A percentile compares a stretch with the other conserved stretches of the same genome.
phyloP scores from a whole-genome alignment of 208 protist species.

The Naegleria fowleri region DNA sequence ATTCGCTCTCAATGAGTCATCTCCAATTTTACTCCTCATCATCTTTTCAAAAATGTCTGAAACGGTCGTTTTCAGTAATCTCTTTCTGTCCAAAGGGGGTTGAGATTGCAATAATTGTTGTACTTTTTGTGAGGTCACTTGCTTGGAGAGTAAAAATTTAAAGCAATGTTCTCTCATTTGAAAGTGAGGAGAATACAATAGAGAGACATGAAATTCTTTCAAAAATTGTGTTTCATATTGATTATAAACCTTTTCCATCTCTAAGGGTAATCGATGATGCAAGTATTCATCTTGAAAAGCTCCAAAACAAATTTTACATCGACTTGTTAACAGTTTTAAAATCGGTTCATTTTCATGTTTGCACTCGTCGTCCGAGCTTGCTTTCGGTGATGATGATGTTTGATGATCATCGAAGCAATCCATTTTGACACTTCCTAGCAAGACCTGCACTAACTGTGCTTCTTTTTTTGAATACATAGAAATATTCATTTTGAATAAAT shows the following conservation, averaged over 20 bases:
- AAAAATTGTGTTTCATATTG: background rate
- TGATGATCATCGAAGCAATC: background rate
- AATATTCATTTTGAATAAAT: conserved; percentile 6
- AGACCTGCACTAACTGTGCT: background rate
- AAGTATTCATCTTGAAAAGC: conserved; percentile 17
- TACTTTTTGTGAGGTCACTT: background rate
- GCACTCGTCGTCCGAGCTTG: background rate
- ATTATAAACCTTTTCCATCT: background rate
- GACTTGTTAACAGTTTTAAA: background rate
- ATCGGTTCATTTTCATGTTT: background rate
- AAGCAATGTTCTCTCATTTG: conserved; percentile 5
- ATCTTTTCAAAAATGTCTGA: background rate
- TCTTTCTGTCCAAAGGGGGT: background rate
- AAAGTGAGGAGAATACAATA: background rate
- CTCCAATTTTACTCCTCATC: background rate
- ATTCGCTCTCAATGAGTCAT: background rate
- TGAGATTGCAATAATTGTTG: background rate
- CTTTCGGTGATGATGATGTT: background rate
- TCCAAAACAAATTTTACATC: background rate
- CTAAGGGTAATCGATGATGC: background rate
- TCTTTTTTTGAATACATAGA: background rate
- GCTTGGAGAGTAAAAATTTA: background rate
- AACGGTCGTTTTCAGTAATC: background rate
- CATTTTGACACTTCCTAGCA: background rate
- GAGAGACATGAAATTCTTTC: background rate